Evolutionary conservation across 2,329 filamentous ascomycete genomes (phyloP).

Genomic region (Tolypocladium sp.): DNA sequence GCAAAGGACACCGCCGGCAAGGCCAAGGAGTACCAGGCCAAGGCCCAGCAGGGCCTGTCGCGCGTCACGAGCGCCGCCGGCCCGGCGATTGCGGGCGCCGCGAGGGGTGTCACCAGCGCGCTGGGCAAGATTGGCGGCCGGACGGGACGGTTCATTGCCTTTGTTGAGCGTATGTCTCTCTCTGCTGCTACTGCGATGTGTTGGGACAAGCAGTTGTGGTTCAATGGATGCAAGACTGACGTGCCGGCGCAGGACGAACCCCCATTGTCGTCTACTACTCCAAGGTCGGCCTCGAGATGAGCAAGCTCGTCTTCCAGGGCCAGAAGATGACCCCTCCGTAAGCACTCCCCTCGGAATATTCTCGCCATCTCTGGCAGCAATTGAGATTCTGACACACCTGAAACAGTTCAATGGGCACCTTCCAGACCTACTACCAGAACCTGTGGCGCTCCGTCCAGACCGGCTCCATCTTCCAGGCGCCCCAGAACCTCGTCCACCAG

Average conservation of each 20-base stretch:
- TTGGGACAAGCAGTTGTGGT: not conserved
- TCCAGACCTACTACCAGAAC: slow-evolving; percentile 81
- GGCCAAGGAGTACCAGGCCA: slow-evolving; percentile 40
- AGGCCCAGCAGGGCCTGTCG: slow-evolving; percentile 76
- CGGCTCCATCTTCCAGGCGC: slow-evolving; percentile 46
- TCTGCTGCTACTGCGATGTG: not conserved
- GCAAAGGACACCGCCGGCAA: slow-evolving; percentile 28
- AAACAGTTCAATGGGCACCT: slow-evolving; percentile 62
- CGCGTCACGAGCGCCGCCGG: slow-evolving; percentile 74
- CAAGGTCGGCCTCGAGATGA: slow-evolving; percentile 78
- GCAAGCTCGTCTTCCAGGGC: slow-evolving; percentile 76
- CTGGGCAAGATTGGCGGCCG: slow-evolving; percentile 73
- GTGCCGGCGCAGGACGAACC: slow-evolving; percentile 56
- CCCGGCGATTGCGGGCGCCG: slow-evolving; percentile 65
- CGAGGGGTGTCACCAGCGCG: slow-evolving; percentile 55
- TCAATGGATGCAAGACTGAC: not conserved
- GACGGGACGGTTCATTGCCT: slow-evolving; percentile 67
- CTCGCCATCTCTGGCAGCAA: not conserved
- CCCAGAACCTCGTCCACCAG: slow-evolving; percentile 44
- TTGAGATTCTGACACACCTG: not conserved
- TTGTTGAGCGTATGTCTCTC: slow-evolving; percentile 71
- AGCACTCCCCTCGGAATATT: slow-evolving; percentile 27
- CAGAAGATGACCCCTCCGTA: slow-evolving; percentile 96
- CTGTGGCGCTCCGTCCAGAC: slow-evolving; percentile 62
- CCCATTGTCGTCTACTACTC: slow-evolving; percentile 88